Evolutionary conservation across 805 yeast species (phyloP), one percentile per base, ranked within the genome.

Genomic region (Komagataella phaffii): DNA sequence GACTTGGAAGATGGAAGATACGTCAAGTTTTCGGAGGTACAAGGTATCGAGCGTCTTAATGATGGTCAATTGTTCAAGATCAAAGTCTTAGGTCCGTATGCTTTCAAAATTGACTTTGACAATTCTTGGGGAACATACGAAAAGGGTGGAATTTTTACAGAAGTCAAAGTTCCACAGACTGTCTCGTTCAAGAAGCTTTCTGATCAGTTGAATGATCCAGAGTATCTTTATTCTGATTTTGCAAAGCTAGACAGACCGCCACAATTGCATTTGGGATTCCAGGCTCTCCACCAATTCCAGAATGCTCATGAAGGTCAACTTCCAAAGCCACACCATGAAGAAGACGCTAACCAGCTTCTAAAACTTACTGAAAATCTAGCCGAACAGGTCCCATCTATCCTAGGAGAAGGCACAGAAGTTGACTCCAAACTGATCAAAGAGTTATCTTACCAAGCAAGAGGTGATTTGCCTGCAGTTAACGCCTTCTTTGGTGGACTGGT

Each of bases 231-330:
- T 55, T 81, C 97, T 14, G 99, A 93, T 65, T 93, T 80, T 65
- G 96, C 97, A 53, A 93, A 93, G 67, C 85, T 91, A 59, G 96
- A 88, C 61, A 83, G 96, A 61, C 93, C 97, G 14, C 77, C 83
- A 19, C 96, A 88, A 69, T 77, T 85, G 57, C 99, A 93, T 65
- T 68, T 91, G 56, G 99, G 93, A 2, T 89, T 89, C 76, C 88
- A 87, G 68, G 97, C 96, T 3, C 73, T 93, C 52, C 83, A 86
- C 52, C 82, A 80, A 52, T 93, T 89, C 68, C 75, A 76, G 58
- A 71, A 74, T 24, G 74, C 72, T 58, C 79, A 87, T 64, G 69
- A 74, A 46, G 85, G 86, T 10, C 65, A 66, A 44, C 74, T 88
- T 48, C 99, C 99, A 55, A 75, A 81, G 56, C 87, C 97, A 36